These are phyloP conservation scores for Thalia dealbata DNA, from an alignment of 176 grass and related monocot genomes.

Conservation along the genomic window DNA sequence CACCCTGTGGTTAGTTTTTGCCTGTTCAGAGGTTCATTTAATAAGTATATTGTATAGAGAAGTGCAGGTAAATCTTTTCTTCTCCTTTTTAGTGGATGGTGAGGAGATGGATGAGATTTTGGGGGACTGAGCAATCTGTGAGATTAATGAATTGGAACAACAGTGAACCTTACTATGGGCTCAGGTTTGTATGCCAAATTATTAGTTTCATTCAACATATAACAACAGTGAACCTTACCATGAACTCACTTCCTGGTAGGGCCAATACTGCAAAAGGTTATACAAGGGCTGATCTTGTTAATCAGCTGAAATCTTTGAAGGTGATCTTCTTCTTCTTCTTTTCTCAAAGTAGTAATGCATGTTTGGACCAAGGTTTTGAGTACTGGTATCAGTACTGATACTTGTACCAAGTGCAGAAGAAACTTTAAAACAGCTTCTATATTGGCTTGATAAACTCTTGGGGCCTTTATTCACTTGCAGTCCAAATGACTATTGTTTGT, in stretches of 20 bases:
- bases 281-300: constrained; percentile 61
- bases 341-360: neutral
- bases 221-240: no score
- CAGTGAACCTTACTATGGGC: constrained; percentile 65
- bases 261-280: constrained; percentile 79
- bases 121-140: constrained; percentile 71
- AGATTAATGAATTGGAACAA: constrained; percentile 96
- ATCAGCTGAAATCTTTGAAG: constrained; percentile 59
- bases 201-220: constrained; percentile 17
- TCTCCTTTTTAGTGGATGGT: constrained; percentile 67
- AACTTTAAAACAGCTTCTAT: no score
- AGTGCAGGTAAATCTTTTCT: neutral
- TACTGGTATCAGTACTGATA: no score
- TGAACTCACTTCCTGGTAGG: constrained; percentile 34
- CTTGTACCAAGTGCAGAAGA: no score
- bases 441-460: no score
- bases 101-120: constrained; percentile 79
- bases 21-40: constrained; percentile 9
- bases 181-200: constrained; percentile 47
- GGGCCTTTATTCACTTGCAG: no score
- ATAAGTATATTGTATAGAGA: constrained; percentile 9
- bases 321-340: constrained; percentile 19
- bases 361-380: no score
- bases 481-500: neutral
- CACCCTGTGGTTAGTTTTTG: constrained; percentile 79